Evolutionary conservation across 108 stramenopile species (phyloP).

Genomic region (Cyclostephanos invisitatus): DNA sequence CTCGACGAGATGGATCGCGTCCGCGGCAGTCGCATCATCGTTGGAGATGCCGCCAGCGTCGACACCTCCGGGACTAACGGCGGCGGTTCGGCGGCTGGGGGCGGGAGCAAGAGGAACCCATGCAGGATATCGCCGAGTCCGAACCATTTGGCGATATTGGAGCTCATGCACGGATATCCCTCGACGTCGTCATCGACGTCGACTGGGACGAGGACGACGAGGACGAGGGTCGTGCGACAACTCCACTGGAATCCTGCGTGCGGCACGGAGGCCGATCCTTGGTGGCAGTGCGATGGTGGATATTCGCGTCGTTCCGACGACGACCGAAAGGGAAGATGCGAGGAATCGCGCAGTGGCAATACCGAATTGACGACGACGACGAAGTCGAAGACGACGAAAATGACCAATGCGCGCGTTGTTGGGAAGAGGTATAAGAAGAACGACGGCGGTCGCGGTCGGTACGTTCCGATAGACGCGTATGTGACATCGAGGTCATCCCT

Average conservation of each 20-base stretch:
- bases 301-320: constrained; percentile 14
- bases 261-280: constrained; percentile 57
- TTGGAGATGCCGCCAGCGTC: not conserved
- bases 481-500: constrained; percentile 43
- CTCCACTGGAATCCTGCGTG: constrained; percentile 58
- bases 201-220: not conserved
- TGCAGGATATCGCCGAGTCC: constrained; percentile 40
- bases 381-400: not conserved
- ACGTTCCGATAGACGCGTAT: constrained; percentile 61
- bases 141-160: constrained; percentile 29
- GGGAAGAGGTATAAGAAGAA: not conserved
- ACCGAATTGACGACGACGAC: not conserved
- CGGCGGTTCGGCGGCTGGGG: not conserved
- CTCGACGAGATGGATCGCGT: constrained; percentile 44
- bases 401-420: not conserved
- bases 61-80: too few species aligned
- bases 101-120: constrained; percentile 21
- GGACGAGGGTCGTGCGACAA: constrained; percentile 46
- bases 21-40: constrained; percentile 7
- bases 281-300: constrained; percentile 46
- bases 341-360: not conserved
- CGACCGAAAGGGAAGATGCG: constrained; percentile 1
- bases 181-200: not conserved
- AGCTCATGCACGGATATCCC: constrained; percentile 34
- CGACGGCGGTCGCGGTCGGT: constrained; percentile 51